phyloP scores from a whole-genome alignment of 2,329 filamentous ascomycete species.

The Ophiostoma piceae region DNA sequence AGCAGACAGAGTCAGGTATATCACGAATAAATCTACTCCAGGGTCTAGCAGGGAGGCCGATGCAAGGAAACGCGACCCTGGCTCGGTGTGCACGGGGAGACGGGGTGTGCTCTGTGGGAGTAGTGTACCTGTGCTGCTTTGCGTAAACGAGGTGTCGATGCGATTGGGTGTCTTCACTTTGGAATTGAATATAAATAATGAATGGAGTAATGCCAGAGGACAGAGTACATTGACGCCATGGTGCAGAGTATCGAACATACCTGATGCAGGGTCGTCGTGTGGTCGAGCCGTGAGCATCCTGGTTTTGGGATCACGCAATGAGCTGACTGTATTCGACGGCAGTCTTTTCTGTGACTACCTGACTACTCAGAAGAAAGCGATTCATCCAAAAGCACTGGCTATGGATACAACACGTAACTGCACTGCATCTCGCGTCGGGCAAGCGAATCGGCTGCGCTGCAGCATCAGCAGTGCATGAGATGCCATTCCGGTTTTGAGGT shows the following conservation, averaged over 20 bases:
- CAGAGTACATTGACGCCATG: no score
- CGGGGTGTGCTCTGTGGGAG: not conserved
- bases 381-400: not conserved
- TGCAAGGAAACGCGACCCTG: not conserved
- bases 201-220: no score
- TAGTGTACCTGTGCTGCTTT: no score
- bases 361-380: no score
- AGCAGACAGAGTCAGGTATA: not conserved
- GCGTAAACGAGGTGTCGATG: not conserved
- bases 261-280: not conserved
- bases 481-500: constrained; percentile 20
- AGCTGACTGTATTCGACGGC: no score
- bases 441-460: constrained; percentile 14
- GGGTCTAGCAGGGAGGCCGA: not conserved
- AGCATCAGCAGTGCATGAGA: constrained; percentile 2
- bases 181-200: no score
- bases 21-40: not conserved
- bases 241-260: no score
- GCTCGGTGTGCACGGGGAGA: not conserved
- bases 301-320: not conserved
- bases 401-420: not conserved
- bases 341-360: no score
- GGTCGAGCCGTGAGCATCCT: not conserved
- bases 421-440: constrained; percentile 15
- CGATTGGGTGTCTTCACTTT: no score